Evolutionary conservation across 306 rosid species (phyloP).

Genomic region (Trifolium dubium): DNA sequence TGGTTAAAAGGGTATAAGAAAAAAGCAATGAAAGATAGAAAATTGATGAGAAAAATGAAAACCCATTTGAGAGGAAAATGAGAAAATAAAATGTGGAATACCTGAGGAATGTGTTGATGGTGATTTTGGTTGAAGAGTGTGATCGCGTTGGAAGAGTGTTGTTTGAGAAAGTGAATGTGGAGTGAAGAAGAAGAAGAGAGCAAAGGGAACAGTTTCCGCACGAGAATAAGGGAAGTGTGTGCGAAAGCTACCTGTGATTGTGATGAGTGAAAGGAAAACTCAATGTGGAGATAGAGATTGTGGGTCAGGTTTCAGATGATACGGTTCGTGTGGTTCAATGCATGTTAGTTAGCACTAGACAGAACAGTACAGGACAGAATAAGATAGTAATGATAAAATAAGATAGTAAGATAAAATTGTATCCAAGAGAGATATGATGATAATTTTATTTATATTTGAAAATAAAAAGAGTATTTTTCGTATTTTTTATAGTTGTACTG

Average conservation of each 20-base stretch:
- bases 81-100: constrained; percentile 36
- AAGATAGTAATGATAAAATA: no score
- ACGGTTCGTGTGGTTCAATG: constrained; percentile 29
- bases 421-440: no score
- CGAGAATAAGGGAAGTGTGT: constrained; percentile 33
- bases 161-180: constrained; percentile 6
- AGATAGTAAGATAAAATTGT: no score
- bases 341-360: no score
- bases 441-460: no score
- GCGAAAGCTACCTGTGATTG: constrained; percentile 48
- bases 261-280: constrained; percentile 38
- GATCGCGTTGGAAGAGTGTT: constrained; percentile 31
- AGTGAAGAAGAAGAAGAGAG: constrained; percentile 14
- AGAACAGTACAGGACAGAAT: no score
- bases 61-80: constrained; percentile 14
- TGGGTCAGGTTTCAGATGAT: constrained; percentile 36
- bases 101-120: constrained; percentile 37
- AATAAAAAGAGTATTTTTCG: no score
- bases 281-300: background rate
- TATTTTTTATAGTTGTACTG: no score
- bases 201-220: constrained; percentile 54
- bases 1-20: background rate
- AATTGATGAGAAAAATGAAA: constrained; percentile 12
- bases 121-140: constrained; percentile 25
- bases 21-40: background rate